A percentile compares a stretch with the other conserved stretches of the same genome.
Evolutionary conservation across 768 basidiomycete genomes (phyloP).

Genomic region (Trametes maxima): DNA sequence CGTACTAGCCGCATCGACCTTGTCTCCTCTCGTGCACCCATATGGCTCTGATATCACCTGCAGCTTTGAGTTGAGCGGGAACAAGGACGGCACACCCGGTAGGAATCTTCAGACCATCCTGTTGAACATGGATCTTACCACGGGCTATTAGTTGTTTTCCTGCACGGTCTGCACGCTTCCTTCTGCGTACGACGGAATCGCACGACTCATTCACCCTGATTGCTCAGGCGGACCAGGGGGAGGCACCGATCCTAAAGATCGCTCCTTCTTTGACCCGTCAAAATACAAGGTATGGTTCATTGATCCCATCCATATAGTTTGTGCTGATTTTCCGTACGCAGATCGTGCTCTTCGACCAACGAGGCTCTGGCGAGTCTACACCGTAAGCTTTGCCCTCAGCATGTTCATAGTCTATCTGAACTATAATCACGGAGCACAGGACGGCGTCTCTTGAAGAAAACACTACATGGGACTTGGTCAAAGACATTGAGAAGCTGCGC

Average conservation of each 20-base stretch:
- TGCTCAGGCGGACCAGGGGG: slow-evolving; percentile 77
- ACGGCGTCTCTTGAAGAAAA: slow-evolving; percentile 78
- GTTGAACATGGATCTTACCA: not conserved
- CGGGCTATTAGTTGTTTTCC: slow-evolving; percentile 66
- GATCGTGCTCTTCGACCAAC: slow-evolving; percentile 90
- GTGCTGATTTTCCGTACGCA: slow-evolving; percentile 29
- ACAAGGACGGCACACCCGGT: slow-evolving; percentile 77
- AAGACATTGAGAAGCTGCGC: slow-evolving; percentile 83
- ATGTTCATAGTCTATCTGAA: not conserved
- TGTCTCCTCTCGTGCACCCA: not conserved
- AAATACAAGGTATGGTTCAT: slow-evolving; percentile 66
- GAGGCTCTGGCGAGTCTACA: slow-evolving; percentile 84
- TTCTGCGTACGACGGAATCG: no score
- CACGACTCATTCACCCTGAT: not conserved
- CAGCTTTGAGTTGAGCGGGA: slow-evolving; percentile 85
- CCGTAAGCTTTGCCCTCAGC: slow-evolving; percentile 54
- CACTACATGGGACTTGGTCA: slow-evolving; percentile 93
- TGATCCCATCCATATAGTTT: not conserved
- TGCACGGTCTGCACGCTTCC: slow-evolving; percentile 54
- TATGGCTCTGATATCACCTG: not conserved
- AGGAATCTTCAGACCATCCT: slow-evolving; percentile 13
- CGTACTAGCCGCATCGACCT: slow-evolving; percentile 30
- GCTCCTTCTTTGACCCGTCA: slow-evolving; percentile 78
- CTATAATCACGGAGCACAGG: slow-evolving; percentile 42
- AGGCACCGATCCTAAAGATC: slow-evolving; percentile 66